These are phyloP conservation scores for Suhomyces kunorum DNA, from an alignment of 1,139 yeast species.

Conservation along the genomic window DNA sequence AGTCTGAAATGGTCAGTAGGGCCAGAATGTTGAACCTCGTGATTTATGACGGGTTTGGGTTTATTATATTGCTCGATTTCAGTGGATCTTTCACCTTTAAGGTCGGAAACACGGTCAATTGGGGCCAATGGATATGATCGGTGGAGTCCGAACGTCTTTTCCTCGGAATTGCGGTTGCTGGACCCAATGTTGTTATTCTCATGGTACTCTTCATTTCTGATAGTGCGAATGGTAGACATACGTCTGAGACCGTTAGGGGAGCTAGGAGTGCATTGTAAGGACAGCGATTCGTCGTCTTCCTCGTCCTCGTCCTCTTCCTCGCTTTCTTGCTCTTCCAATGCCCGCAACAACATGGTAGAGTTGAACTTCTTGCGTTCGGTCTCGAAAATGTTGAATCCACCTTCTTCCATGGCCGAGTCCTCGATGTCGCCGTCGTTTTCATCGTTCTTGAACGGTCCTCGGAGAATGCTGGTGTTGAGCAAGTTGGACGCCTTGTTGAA, in stretches of 20 bases:
- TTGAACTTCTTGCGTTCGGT: slow-evolving; percentile 4
- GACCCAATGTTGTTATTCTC: no score
- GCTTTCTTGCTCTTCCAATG: slow-evolving; percentile 4
- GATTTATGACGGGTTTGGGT: not conserved
- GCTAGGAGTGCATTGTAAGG: no score
- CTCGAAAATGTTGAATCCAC: slow-evolving; percentile 15
- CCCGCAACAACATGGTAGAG: slow-evolving; percentile 2
- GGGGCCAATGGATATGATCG: no score
- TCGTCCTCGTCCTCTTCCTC: slow-evolving; percentile 6
- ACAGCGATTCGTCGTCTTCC: slow-evolving; percentile 2
- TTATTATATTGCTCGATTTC: not conserved
- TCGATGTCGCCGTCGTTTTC: slow-evolving; percentile 2
- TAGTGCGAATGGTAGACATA: no score
- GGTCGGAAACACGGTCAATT: no score
- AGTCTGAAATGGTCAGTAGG: no score
- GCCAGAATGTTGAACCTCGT: not conserved
- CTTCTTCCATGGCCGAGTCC: slow-evolving; percentile 8
- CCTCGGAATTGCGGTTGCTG: no score
- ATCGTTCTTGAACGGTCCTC: slow-evolving; percentile 5
- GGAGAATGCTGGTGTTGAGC: slow-evolving; percentile 18
- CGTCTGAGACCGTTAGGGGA: no score
- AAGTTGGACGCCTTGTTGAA: slow-evolving; percentile 18
- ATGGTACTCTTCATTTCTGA: no score
- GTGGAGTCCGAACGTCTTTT: no score
- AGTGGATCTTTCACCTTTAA: no score